Conservation (phyloP, 768 basidiomycete genomes). For the Solioccasus polychromus region DNA sequence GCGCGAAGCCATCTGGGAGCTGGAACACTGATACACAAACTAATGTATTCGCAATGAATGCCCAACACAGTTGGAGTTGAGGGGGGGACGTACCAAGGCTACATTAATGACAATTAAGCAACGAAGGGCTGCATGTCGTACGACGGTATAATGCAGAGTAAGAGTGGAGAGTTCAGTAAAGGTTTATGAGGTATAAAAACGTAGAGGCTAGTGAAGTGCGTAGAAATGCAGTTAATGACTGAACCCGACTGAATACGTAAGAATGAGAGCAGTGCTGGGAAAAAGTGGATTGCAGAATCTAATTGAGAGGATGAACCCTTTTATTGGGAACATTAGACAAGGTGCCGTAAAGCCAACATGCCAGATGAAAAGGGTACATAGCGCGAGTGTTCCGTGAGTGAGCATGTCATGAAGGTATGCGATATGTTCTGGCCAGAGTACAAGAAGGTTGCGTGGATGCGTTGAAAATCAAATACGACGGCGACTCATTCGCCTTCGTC, state of each 20-base stretch:
- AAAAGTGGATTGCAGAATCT: not conserved
- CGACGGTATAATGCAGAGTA: not conserved
- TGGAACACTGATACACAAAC: not conserved
- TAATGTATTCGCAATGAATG: conserved; percentile 4
- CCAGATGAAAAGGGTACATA: not conserved
- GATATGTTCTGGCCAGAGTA: not conserved
- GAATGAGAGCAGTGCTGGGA: not conserved
- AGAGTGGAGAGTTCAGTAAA: not conserved
- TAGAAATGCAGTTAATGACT: not conserved
- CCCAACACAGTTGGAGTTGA: not conserved
- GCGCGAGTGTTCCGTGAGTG: not conserved
- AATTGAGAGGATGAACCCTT: not conserved
- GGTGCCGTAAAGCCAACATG: not conserved
- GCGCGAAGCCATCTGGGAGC: not conserved
- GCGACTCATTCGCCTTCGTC: not conserved
- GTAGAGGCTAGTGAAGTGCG: not conserved
- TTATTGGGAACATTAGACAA: not conserved
- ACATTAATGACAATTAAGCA: conserved; percentile 2
- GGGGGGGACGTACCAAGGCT: conserved; percentile 8
- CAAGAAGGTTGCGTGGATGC: not conserved
- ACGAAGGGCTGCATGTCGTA: not conserved
- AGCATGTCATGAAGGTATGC: not conserved
- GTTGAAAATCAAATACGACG: not conserved
- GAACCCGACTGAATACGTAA: conserved; percentile 6
- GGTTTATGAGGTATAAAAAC: not conserved